These are phyloP conservation scores for Quillaja saponaria DNA, from an alignment of 306 rosid genomes.

Conservation along the genomic window DNA sequence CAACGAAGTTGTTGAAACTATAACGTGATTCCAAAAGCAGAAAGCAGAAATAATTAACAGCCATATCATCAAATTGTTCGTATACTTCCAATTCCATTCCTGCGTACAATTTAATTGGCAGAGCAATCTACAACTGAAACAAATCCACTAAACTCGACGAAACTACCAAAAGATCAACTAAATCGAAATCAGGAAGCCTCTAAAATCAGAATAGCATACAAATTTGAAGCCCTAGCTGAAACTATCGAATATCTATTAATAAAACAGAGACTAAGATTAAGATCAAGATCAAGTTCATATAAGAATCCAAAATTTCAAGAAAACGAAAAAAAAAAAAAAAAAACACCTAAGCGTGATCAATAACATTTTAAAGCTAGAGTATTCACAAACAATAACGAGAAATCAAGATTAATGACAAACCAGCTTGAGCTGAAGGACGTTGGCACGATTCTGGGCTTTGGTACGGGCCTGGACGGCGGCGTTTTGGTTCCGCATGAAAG, in stretches of 20 bases:
- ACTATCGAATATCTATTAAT: background rate
- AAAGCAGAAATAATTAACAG: background rate
- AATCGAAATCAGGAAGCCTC: too few species aligned
- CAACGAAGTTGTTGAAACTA: slow-evolving; percentile 3
- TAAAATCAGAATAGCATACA: too few species aligned
- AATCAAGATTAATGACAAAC: slow-evolving; percentile 30
- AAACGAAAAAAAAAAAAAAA: background rate
- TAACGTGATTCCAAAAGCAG: background rate
- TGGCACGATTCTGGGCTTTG: slow-evolving; percentile 96
- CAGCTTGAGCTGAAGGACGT: slow-evolving; percentile 95
- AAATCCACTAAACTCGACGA: background rate
- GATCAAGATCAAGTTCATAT: background rate
- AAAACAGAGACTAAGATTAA: too few species aligned
- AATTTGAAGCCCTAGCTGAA: background rate
- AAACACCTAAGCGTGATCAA: slow-evolving; percentile 31
- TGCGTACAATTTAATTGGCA: too few species aligned
- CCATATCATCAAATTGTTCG: background rate
- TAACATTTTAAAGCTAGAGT: background rate
- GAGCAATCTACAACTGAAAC: background rate
- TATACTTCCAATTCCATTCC: background rate
- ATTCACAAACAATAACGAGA: background rate
- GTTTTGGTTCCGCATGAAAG: slow-evolving; percentile 94
- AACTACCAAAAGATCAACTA: background rate
- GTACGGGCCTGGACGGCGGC: slow-evolving; percentile 98
- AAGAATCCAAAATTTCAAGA: background rate